Conservation (phyloP, 768 basidiomycete genomes). For the Lactifluus echinatus region DNA sequence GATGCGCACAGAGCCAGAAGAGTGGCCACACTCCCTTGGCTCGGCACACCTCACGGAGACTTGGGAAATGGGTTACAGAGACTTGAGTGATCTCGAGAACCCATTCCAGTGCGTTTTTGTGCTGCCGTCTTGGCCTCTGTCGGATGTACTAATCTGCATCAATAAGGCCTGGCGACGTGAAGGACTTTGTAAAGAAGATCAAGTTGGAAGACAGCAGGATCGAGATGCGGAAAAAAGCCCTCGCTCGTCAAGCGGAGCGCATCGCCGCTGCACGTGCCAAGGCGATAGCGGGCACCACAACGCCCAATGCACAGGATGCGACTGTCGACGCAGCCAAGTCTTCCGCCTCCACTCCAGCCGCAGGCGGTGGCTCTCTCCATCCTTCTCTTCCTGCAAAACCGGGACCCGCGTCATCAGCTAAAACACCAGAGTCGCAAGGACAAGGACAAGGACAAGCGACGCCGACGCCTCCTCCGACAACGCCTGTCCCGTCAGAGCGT, state of each 20-base stretch:
- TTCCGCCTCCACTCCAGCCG: constrained; percentile 11
- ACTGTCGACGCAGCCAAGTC: neutral
- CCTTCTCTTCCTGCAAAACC: constrained; percentile 50
- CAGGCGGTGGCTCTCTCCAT: constrained; percentile 20
- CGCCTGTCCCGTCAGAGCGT: neutral
- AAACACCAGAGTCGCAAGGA: constrained; percentile 26
- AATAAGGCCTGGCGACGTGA: constrained; percentile 59
- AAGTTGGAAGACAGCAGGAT: constrained; percentile 60
- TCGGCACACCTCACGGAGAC: constrained; percentile 68
- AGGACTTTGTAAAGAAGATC: constrained; percentile 64
- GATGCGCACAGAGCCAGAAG: constrained; percentile 48
- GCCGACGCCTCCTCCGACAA: constrained; percentile 1
- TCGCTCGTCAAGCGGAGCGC: constrained; percentile 32
- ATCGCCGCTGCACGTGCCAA: constrained; percentile 37
- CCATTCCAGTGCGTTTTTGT: constrained; percentile 53
- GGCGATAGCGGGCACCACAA: constrained; percentile 25
- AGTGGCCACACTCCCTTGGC: constrained; percentile 60
- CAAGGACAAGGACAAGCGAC: constrained; percentile 29
- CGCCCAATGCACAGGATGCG: constrained; percentile 23
- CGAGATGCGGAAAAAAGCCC: constrained; percentile 37
- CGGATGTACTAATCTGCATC: constrained; percentile 1
- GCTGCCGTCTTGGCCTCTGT: neutral
- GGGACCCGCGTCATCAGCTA: constrained; percentile 32
- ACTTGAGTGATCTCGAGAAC: constrained; percentile 50
- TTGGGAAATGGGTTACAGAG: constrained; percentile 75